Conservation (phyloP, 139 green algal genomes). For the Spirogloea muscicola region DNA sequence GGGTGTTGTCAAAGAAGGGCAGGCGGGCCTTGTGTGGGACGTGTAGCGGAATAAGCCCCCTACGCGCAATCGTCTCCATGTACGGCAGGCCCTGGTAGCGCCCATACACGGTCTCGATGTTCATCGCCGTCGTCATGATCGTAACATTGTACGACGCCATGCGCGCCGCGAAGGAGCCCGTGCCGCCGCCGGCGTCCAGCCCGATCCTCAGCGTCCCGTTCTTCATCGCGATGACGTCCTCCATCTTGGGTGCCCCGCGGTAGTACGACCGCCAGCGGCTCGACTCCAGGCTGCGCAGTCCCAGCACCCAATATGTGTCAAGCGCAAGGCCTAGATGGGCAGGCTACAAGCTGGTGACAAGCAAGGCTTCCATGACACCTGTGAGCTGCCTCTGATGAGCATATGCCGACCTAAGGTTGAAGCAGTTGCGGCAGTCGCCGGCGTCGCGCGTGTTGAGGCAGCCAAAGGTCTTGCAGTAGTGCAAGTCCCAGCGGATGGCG, state of each 20-base stretch:
- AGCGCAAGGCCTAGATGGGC: too few species aligned
- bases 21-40: slow-evolving; percentile 14
- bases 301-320: too few species aligned
- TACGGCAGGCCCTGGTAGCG: slow-evolving; percentile 16
- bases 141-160: slow-evolving; percentile 8
- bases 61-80: slow-evolving; percentile 12
- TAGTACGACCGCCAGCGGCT: background rate
- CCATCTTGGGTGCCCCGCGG: background rate
- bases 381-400: too few species aligned
- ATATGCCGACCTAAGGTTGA: slow-evolving; percentile 5
- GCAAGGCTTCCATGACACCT: too few species aligned
- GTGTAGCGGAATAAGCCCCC: slow-evolving; percentile 13
- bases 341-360: too few species aligned
- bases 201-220: slow-evolving; percentile 11
- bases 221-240: background rate
- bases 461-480: slow-evolving; percentile 26
- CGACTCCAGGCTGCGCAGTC: background rate
- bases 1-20: slow-evolving; percentile 28
- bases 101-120: background rate
- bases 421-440: slow-evolving; percentile 21
- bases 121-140: slow-evolving; percentile 9
- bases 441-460: slow-evolving; percentile 10
- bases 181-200: slow-evolving; percentile 7
- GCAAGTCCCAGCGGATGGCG: slow-evolving; percentile 13
- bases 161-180: background rate